phyloP scores from a whole-genome alignment of 148 eudicot genomes.

The Chenopodium formosanum region DNA sequence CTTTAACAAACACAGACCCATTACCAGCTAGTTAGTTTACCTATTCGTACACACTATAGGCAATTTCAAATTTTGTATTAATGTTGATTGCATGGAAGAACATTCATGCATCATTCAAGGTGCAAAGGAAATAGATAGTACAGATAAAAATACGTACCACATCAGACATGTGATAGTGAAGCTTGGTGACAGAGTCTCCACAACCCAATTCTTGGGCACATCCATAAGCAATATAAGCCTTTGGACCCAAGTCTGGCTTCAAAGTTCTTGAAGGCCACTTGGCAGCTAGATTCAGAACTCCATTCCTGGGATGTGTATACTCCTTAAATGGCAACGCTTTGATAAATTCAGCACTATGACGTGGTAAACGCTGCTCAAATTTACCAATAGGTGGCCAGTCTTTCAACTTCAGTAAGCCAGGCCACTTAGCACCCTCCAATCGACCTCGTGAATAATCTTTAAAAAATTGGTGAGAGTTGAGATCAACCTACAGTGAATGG shows the following conservation, averaged over 20 bases:
- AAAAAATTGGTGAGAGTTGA: conserved; percentile 56
- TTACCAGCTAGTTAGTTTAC: neutral
- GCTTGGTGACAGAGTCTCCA: conserved; percentile 74
- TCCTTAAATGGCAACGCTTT: conserved; percentile 66
- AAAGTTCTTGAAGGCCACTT: conserved; percentile 36
- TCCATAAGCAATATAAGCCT: conserved; percentile 77
- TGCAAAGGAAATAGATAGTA: neutral
- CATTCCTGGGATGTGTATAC: conserved; percentile 63
- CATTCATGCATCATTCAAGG: neutral
- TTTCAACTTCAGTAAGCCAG: conserved; percentile 56
- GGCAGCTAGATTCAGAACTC: conserved; percentile 62
- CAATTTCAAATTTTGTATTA: neutral
- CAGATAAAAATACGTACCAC: conserved; percentile 37
- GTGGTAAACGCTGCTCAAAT: conserved; percentile 65
- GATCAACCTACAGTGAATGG: conserved; percentile 40
- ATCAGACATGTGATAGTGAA: conserved; percentile 68
- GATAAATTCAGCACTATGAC: conserved; percentile 64
- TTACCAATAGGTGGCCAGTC: conserved; percentile 73
- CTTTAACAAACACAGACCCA: neutral
- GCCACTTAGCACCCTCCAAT: conserved; percentile 32
- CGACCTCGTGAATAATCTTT: conserved; percentile 44
- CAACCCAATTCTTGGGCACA: conserved; percentile 62
- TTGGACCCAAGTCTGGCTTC: conserved; percentile 79
- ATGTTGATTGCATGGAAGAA: neutral
- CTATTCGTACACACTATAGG: neutral